These are phyloP conservation scores for Boletellus sp. DNA, from an alignment of 768 basidiomycete species.

Conservation along the genomic window DNA sequence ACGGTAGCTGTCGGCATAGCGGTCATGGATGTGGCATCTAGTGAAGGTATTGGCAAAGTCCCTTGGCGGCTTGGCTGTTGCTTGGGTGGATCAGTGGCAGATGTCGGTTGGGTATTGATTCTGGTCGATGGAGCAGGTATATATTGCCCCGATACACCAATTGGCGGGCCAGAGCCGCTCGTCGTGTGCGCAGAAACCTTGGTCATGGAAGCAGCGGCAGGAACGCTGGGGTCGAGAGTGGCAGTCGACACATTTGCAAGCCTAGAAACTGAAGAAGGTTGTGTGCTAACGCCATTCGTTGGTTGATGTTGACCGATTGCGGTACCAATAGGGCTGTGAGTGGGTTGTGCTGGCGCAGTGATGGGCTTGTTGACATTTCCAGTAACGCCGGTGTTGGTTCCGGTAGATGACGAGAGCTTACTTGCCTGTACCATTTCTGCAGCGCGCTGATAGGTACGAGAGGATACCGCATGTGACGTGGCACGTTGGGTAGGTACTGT, in stretches of 20 bases:
- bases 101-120: constrained; percentile 8
- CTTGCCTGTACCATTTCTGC: constrained; percentile 21
- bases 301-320: constrained; percentile 10
- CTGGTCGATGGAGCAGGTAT: constrained; percentile 1
- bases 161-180: constrained; percentile 1
- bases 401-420: constrained; percentile 11
- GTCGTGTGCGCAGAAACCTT: constrained; percentile 8
- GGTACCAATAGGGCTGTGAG: neutral
- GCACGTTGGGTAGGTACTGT: constrained; percentile 17
- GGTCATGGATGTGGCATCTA: constrained; percentile 10
- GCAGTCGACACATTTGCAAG: constrained; percentile 3
- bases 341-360: constrained; percentile 4
- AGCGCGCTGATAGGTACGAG: constrained; percentile 26
- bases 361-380: constrained; percentile 9
- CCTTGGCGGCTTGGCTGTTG: constrained; percentile 21
- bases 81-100: constrained; percentile 15
- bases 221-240: neutral
- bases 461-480: constrained; percentile 10
- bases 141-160: constrained; percentile 9
- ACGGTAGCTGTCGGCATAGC: constrained; percentile 10
- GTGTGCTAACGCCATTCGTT: constrained; percentile 3
- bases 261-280: constrained; percentile 10
- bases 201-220: constrained; percentile 4
- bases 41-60: constrained; percentile 10
- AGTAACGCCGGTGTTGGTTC: neutral